A percentile compares a stretch with the other conserved stretches of the same genome.
Conservation (phyloP, 164 flowering plant genomes). For the Vitis riparia region DNA sequence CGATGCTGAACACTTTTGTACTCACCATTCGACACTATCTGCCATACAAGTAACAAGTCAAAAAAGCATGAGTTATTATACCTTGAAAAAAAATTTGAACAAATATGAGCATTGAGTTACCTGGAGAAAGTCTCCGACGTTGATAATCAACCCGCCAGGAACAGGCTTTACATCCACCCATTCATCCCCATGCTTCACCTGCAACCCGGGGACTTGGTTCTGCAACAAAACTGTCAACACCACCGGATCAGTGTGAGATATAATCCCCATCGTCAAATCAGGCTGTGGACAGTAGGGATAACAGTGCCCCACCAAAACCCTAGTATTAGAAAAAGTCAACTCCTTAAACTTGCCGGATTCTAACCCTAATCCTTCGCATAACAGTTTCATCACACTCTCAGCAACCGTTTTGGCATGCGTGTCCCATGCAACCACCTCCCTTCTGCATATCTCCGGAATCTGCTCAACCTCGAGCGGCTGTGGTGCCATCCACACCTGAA, state of each 20-base stretch:
- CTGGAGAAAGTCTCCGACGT: constrained; percentile 29
- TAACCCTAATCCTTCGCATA: constrained; percentile 42
- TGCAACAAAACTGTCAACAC: constrained; percentile 63
- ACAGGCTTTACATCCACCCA: constrained; percentile 56
- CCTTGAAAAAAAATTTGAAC: too few species aligned
- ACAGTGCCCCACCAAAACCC: constrained; percentile 21
- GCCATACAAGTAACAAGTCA: neutral
- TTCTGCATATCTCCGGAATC: constrained; percentile 29
- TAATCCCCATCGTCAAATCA: constrained; percentile 61
- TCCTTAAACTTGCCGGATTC: constrained; percentile 27
- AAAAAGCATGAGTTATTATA: neutral
- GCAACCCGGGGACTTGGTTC: constrained; percentile 58
- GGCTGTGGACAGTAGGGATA: constrained; percentile 69
- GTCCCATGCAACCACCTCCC: constrained; percentile 30
- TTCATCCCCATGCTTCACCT: constrained; percentile 42
- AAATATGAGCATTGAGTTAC: constrained; percentile 1
- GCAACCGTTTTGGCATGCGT: constrained; percentile 12
- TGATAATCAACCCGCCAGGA: constrained; percentile 23
- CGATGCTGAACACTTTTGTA: constrained; percentile 31
- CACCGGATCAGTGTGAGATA: constrained; percentile 64
- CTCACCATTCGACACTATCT: constrained; percentile 32
- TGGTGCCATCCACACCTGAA: constrained; percentile 21
- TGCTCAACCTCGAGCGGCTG: constrained; percentile 8
- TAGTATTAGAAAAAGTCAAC: constrained; percentile 16
- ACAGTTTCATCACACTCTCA: constrained; percentile 26